Evolutionary conservation across 139 green algal species (phyloP).

Genomic region (Micractinium sp.): DNA sequence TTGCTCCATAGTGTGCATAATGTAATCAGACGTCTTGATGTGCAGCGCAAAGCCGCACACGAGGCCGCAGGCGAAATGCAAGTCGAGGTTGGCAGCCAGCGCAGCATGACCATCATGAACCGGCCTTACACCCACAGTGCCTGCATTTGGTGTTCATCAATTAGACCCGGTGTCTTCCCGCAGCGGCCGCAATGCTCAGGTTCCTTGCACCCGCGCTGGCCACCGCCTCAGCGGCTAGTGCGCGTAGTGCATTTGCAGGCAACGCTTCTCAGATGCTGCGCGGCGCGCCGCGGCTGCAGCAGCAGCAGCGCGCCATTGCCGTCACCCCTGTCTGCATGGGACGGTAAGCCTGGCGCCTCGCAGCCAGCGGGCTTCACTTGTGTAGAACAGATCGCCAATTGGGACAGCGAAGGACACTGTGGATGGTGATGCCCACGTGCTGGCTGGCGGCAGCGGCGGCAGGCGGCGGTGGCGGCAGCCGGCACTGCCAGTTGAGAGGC

Average conservation of each 20-base stretch:
- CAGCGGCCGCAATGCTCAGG: background rate
- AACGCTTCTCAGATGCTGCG: background rate
- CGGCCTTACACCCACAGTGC: background rate
- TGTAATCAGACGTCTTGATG: background rate
- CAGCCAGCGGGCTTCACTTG: too few species aligned
- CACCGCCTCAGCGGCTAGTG: background rate
- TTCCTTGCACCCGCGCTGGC: background rate
- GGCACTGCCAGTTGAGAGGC: background rate
- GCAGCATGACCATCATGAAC: background rate
- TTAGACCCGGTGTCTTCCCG: too few species aligned
- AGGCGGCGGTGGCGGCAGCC: background rate
- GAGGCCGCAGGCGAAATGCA: too few species aligned
- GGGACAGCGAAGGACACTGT: background rate
- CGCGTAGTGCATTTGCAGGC: conserved; percentile 7
- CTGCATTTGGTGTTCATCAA: background rate
- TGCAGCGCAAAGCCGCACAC: too few species aligned
- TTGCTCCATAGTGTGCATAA: background rate
- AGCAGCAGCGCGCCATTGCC: background rate
- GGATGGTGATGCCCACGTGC: background rate
- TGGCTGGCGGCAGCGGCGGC: background rate
- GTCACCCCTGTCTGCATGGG: conserved; percentile 13
- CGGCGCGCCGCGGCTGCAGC: background rate
- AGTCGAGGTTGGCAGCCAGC: background rate
- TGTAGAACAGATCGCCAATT: background rate
- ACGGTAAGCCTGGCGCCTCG: background rate